These are phyloP conservation scores for Aspergillus pseudotamarii DNA, from an alignment of 2,329 filamentous ascomycete species.

Conservation along the genomic window DNA sequence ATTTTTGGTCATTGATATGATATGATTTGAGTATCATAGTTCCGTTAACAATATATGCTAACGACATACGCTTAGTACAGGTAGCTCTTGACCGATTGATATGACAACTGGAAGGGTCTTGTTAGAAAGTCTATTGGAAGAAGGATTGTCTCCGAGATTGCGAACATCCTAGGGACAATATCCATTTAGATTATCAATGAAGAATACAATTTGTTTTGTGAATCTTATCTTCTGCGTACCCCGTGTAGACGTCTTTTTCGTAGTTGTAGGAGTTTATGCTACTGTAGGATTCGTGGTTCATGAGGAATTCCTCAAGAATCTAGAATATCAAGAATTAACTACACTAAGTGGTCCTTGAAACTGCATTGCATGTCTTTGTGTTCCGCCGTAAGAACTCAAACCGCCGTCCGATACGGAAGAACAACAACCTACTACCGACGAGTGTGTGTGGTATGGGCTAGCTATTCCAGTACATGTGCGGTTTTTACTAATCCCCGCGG, in stretches of 20 bases:
- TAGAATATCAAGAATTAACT: too few relatives aligned
- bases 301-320: background rate
- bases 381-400: slow-evolving; percentile 14
- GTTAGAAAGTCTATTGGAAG: background rate
- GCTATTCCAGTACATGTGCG: background rate
- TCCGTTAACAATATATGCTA: background rate
- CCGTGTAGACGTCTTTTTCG: background rate
- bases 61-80: background rate
- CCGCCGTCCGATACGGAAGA: background rate
- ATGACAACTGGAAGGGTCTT: background rate
- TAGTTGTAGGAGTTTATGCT: background rate
- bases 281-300: background rate
- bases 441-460: background rate
- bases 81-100: background rate
- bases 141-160: background rate
- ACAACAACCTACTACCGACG: background rate
- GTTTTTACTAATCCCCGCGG: background rate
- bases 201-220: background rate
- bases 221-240: background rate
- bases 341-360: background rate
- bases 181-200: background rate
- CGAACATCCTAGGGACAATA: too few relatives aligned
- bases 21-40: background rate
- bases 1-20: background rate
- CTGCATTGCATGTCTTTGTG: slow-evolving; percentile 13